A percentile compares a stretch with the other conserved stretches of the same genome.
Conservation (phyloP, 177 flowering plant species). For the Telopea speciosissima region DNA sequence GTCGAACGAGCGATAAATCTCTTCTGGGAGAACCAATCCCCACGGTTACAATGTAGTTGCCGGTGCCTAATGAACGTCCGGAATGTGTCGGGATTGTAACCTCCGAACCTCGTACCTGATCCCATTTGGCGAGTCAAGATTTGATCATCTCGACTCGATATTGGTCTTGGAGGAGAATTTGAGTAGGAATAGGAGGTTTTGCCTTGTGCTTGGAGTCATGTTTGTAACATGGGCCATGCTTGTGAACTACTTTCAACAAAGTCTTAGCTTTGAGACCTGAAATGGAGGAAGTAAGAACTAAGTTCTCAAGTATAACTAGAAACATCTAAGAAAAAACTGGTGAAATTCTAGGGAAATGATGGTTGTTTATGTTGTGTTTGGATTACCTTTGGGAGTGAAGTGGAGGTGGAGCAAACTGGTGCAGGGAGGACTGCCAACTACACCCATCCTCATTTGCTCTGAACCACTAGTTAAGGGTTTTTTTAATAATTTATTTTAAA, state of each 20-base stretch:
- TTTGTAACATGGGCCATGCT: conserved; percentile 25
- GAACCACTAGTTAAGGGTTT: too few relatives aligned
- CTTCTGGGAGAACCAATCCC: conserved; percentile 59
- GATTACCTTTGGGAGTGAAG: conserved; percentile 5
- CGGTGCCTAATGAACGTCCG: conserved; percentile 29
- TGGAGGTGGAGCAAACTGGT: conserved; percentile 4
- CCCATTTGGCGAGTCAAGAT: conserved; percentile 11
- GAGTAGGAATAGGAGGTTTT: not conserved
- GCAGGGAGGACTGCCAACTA: too few relatives aligned
- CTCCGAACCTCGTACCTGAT: conserved; percentile 1
- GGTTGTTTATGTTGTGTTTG: too few relatives aligned
- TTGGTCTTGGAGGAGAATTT: conserved; percentile 34
- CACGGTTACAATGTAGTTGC: conserved; percentile 41
- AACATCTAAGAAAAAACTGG: too few relatives aligned
- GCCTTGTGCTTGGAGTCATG: conserved; percentile 2
- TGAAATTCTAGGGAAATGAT: too few relatives aligned
- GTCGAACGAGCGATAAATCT: conserved; percentile 42
- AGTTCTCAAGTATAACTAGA: too few relatives aligned
- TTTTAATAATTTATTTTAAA: too few relatives aligned
- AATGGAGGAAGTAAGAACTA: not conserved
- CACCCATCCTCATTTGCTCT: too few relatives aligned
- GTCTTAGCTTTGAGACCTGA: not conserved
- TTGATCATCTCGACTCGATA: conserved; percentile 41
- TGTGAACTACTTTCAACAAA: conserved; percentile 25
- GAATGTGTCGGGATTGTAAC: conserved; percentile 27